phyloP scores from a whole-genome alignment of 1,139 yeast genomes.

The Geotrichum phurueaensis region DNA sequence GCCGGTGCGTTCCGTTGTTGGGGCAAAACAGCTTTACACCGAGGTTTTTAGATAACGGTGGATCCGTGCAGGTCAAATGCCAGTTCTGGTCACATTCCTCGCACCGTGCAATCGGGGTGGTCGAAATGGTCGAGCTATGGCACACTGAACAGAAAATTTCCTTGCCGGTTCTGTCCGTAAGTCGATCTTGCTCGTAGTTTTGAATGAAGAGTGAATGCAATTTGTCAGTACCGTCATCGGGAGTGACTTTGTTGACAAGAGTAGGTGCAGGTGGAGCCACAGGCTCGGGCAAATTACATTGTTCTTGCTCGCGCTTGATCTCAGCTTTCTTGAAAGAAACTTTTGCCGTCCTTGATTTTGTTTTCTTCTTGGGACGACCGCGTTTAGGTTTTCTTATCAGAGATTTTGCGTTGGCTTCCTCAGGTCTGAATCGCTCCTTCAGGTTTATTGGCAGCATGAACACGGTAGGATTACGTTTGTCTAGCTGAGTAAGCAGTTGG shows the following conservation, averaged over 20 bases:
- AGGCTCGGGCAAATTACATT: neutral
- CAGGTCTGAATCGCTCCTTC: conserved; percentile 58
- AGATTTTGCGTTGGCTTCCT: conserved; percentile 59
- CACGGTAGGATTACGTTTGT: conserved; percentile 59
- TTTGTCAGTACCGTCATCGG: neutral
- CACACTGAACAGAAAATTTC: conserved; percentile 68
- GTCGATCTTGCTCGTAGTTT: neutral
- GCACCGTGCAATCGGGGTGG: conserved; percentile 60
- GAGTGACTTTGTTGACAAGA: neutral
- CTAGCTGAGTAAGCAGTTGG: conserved; percentile 53
- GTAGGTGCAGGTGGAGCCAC: neutral
- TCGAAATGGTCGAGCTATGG: conserved; percentile 58
- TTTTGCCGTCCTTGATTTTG: conserved; percentile 10
- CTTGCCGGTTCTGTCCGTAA: conserved; percentile 52
- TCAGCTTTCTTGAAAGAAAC: conserved; percentile 41
- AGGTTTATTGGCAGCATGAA: conserved; percentile 65
- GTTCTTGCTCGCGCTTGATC: conserved; percentile 38
- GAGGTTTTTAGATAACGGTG: conserved; percentile 69
- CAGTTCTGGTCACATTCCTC: conserved; percentile 83
- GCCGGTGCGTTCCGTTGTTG: conserved; percentile 54
- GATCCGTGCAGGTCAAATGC: conserved; percentile 84
- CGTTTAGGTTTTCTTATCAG: conserved; percentile 46
- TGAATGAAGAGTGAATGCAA: neutral
- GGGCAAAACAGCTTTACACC: conserved; percentile 94
- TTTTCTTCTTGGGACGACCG: conserved; percentile 23